Evolutionary conservation across 352 stramenopile species (phyloP), one percentile per base, ranked within the genome.

Genomic region (Phytophthora citrophthora): DNA sequence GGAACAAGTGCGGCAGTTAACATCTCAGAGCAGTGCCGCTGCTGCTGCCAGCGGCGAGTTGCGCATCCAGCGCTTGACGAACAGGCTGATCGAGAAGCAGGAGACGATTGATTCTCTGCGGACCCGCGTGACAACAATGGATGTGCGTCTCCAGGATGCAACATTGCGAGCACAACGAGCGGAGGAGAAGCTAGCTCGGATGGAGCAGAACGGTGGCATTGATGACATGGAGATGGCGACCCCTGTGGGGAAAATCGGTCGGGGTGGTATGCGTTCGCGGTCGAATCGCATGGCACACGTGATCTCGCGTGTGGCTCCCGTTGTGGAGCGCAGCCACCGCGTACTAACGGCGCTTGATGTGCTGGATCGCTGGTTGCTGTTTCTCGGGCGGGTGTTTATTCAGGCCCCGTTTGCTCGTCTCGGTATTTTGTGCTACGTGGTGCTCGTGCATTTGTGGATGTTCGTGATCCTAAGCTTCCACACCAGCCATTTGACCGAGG

Each of bases 401-500:
- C 80, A 80, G 48, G 81, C 80, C 23, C 87, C 89, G 26, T 74
- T 93, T n/a, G 84, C 84, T 36, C 85, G 89, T 7, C 75, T 96
- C 12, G 81, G 60, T 2, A 64, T 94, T 62, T 40, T 96, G 31
- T 82, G 78, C 54, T 96, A 96, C 76, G 63, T 96, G 16, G 55
- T 76, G 58, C 63, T 96, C 59, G 78, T 96, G 43, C 89, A 96
- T 62, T 74, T 91, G 9, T 96, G 89, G 89, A 83, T 93, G 11
- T 94, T 95, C 57, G 64, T 91, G 34, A 83, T 96, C 46, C 67
- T 96, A 59, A 91, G 83, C 59, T 94, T 95, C 68, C 89, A 96
- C 70, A 96, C 89, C 50, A 94, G 81, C 57, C 87, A 95, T 59
- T 45, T 95, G 61, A 88, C 78, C 24, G 83, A 94, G 46, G 87